A percentile compares a stretch with the other conserved stretches of the same genome.
Conservation (phyloP, 352 stramenopile genomes). For the Thalassiosira gravida region DNA sequence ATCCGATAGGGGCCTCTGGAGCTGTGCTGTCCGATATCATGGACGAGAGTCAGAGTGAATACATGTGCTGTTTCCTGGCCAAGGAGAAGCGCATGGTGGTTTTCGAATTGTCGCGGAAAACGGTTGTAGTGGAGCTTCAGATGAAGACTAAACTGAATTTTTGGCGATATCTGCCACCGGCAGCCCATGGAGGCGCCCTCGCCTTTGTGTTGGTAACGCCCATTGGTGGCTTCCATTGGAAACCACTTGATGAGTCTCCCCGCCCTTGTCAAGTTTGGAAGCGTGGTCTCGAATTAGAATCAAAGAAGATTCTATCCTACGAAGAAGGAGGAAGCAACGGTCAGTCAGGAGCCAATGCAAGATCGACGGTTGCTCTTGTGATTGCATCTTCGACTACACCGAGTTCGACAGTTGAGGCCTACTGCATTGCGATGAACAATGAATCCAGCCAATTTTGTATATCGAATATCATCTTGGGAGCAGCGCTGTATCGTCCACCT, state of each 20-base stretch:
- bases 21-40: slow-evolving; percentile 84
- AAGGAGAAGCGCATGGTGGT: slow-evolving; percentile 84
- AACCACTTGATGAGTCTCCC: slow-evolving; percentile 81
- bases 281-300: slow-evolving; percentile 75
- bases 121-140: slow-evolving; percentile 86
- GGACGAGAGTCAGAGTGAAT: slow-evolving; percentile 78
- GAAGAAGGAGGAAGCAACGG: slow-evolving; percentile 85
- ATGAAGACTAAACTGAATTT: slow-evolving; percentile 88
- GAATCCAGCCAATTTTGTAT: slow-evolving; percentile 68
- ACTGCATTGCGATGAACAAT: slow-evolving; percentile 76
- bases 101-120: slow-evolving; percentile 66
- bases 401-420: slow-evolving; percentile 72
- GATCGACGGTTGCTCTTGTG: slow-evolving; percentile 80
- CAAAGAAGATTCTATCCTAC: slow-evolving; percentile 86
- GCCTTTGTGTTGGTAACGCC: slow-evolving; percentile 85
- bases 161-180: slow-evolving; percentile 84
- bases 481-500: slow-evolving; percentile 42
- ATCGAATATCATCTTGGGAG: slow-evolving; percentile 65
- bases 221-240: slow-evolving; percentile 86
- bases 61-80: slow-evolving; percentile 86
- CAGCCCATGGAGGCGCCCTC: slow-evolving; percentile 72
- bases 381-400: slow-evolving; percentile 67
- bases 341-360: slow-evolving; percentile 58
- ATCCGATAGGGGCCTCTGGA: slow-evolving; percentile 83
- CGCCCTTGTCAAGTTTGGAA: slow-evolving; percentile 83